Conservation (phyloP, 139 green algal genomes). For the Chlamydomonas incerta region DNA sequence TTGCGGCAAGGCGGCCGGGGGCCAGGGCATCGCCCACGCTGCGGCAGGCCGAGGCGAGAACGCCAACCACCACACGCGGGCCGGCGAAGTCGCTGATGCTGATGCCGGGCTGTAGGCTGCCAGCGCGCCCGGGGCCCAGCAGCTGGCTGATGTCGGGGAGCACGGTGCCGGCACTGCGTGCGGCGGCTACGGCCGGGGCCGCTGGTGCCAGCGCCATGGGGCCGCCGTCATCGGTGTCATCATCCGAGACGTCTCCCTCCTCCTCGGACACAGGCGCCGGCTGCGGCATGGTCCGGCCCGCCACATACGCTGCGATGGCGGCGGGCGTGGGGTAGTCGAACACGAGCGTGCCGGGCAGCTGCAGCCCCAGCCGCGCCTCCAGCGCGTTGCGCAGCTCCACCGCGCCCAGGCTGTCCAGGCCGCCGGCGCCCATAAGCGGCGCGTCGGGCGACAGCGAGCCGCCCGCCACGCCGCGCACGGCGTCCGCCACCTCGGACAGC, state of each 20-base stretch:
- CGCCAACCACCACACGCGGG: background rate
- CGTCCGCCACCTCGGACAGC: slow-evolving; percentile 5
- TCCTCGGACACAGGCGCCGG: no score
- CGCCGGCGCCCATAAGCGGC: slow-evolving; percentile 84
- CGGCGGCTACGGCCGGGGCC: no score
- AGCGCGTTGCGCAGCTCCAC: slow-evolving; percentile 87
- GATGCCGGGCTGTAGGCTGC: no score
- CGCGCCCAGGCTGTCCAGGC: slow-evolving; percentile 82
- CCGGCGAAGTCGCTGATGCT: no score
- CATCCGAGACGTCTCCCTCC: no score
- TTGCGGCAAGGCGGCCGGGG: background rate
- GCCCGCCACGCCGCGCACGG: slow-evolving; percentile 26
- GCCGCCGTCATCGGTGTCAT: background rate
- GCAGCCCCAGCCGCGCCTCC: slow-evolving; percentile 55
- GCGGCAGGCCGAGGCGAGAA: background rate
- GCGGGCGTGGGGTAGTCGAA: slow-evolving; percentile 79
- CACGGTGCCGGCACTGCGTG: background rate
- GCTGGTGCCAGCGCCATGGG: no score
- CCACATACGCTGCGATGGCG: slow-evolving; percentile 58
- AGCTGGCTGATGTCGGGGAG: background rate
- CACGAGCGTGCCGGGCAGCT: slow-evolving; percentile 74
- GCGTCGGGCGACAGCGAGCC: slow-evolving; percentile 55
- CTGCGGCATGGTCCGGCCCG: background rate
- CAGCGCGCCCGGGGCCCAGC: no score
- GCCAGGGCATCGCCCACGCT: background rate